phyloP scores from a whole-genome alignment of 306 rosid species.

The Astragalus glycyphyllos region DNA sequence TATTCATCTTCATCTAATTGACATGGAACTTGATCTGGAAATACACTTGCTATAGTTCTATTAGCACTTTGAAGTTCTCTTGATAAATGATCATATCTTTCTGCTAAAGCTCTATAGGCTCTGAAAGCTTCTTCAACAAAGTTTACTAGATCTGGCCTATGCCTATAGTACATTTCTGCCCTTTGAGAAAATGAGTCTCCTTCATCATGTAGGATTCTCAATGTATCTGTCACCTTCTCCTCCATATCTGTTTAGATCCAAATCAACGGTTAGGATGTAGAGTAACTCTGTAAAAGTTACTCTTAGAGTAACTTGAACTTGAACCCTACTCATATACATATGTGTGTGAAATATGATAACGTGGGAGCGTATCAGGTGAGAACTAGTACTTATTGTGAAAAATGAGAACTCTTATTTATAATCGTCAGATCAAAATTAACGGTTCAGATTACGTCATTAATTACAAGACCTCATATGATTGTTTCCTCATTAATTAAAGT shows the following conservation, averaged over 20 bases:
- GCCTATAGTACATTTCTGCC: constrained; percentile 92
- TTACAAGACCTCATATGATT: no score
- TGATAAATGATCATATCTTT: constrained; percentile 81
- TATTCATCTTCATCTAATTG: constrained; percentile 60
- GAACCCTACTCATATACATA: no score
- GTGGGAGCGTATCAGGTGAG: no score
- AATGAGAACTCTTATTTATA: no score
- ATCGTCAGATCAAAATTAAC: no score
- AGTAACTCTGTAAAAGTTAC: no score
- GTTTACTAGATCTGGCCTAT: constrained; percentile 78
- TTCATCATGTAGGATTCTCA: constrained; percentile 68
- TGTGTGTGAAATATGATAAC: no score
- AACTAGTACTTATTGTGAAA: no score
- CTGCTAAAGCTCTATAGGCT: constrained; percentile 85
- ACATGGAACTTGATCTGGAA: constrained; percentile 79
- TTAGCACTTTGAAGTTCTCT: constrained; percentile 89
- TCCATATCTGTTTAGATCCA: constrained; percentile 72
- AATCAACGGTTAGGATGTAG: no score
- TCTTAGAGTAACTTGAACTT: no score
- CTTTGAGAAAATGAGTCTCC: constrained; percentile 91
- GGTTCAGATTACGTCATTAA: no score
- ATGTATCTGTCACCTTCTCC: constrained; percentile 71
- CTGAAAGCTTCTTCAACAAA: constrained; percentile 76
- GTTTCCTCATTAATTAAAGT: no score
- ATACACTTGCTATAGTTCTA: constrained; percentile 84